Conservation (phyloP, 1,284 basidiomycete species). For the Mrakiaceae sp. region DNA sequence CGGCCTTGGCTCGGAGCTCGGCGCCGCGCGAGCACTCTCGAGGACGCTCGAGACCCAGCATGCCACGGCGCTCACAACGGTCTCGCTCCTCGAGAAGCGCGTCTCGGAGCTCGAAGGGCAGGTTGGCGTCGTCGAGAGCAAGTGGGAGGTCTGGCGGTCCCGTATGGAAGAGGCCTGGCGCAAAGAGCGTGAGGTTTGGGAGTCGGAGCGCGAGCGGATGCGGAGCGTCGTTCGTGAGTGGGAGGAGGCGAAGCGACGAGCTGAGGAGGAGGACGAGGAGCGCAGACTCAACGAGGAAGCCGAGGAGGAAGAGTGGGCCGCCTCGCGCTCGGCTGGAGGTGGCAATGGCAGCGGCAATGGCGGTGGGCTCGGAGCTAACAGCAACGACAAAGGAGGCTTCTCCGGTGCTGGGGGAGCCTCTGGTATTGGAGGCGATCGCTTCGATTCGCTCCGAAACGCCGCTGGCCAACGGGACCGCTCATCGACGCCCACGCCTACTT, state of each 20-base stretch:
- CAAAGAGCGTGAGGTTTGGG: conserved; percentile 67
- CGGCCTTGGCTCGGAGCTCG: conserved; percentile 60
- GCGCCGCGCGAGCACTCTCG: conserved; percentile 63
- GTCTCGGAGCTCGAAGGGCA: conserved; percentile 41
- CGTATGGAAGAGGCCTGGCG: conserved; percentile 64
- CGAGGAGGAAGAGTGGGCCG: conserved; percentile 20
- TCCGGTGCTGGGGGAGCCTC: not conserved
- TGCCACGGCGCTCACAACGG: conserved; percentile 61
- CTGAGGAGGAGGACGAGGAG: conserved; percentile 38
- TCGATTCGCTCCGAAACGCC: not conserved
- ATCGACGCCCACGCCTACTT: not conserved
- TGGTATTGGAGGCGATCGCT: not conserved
- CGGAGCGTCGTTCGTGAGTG: conserved; percentile 66
- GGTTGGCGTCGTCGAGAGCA: conserved; percentile 47
- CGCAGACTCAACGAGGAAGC: conserved; percentile 30
- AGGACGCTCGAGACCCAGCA: conserved; percentile 67
- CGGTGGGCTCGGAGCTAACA: not conserved
- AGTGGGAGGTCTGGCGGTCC: conserved; percentile 51
- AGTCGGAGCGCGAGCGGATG: conserved; percentile 63
- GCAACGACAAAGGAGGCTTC: not conserved
- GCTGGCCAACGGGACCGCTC: not conserved
- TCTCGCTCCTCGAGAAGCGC: conserved; percentile 55
- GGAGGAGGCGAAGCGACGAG: conserved; percentile 48
- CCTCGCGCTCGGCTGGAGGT: conserved; percentile 2
- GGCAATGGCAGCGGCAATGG: not conserved